phyloP scores from a whole-genome alignment of 192 early-diverging fungal genomes.

The Haplosporangium gracile region DNA sequence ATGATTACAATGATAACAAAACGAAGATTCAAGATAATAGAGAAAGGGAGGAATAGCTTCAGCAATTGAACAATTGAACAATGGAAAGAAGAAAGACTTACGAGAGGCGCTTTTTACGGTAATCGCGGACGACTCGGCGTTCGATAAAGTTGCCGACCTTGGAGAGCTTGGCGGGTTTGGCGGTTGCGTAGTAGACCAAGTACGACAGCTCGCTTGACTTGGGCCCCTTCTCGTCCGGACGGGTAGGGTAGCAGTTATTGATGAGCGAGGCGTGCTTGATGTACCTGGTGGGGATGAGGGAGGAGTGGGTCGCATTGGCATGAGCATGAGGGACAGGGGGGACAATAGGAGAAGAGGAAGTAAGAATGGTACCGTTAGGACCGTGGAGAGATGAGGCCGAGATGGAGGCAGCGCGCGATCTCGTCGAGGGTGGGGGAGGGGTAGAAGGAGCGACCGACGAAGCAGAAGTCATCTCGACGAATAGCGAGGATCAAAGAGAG shows the following conservation, averaged over 20 bases:
- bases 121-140: conserved; percentile 74
- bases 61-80: background rate
- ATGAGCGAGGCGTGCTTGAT: conserved; percentile 83
- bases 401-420: conserved; percentile 39
- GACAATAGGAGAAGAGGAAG: background rate
- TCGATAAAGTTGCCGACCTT: conserved; percentile 90
- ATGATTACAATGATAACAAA: too few relatives aligned
- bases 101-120: conserved; percentile 68
- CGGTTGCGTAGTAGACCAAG: conserved; percentile 87
- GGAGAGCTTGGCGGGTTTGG: conserved; percentile 89
- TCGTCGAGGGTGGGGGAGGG: conserved; percentile 10
- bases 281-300: conserved; percentile 64
- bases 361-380: background rate
- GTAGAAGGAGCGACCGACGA: conserved; percentile 6
- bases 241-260: conserved; percentile 78
- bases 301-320: conserved; percentile 41
- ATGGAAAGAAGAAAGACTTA: conserved; percentile 56
- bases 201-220: conserved; percentile 87
- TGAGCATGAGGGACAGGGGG: conserved; percentile 24
- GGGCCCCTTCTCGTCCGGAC: conserved; percentile 76
- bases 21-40: background rate
- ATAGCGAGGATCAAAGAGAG: background rate
- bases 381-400: conserved; percentile 22
- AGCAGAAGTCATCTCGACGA: conserved; percentile 1
- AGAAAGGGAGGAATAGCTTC: background rate